phyloP scores from a whole-genome alignment of 768 basidiomycete species.

The Coprinellus aureogranulatus region DNA sequence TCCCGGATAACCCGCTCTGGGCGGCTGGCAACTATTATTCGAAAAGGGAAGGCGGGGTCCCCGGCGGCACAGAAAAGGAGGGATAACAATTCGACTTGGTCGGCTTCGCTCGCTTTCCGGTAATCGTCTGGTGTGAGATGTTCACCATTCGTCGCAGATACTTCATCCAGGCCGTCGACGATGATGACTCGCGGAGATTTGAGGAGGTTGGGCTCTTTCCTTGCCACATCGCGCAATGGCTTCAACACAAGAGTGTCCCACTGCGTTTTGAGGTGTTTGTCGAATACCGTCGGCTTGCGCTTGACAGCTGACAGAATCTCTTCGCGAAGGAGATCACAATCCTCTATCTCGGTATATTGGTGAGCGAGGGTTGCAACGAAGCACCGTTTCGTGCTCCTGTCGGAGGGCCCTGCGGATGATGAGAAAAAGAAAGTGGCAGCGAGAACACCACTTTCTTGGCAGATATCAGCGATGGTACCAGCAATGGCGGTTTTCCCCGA shows the following conservation, averaged over 20 bases:
- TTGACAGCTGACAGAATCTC: too few relatives aligned
- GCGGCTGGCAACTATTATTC: conserved; percentile 3
- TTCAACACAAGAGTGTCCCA: too few relatives aligned
- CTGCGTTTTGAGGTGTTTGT: not conserved
- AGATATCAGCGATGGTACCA: conserved; percentile 6
- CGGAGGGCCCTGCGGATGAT: not conserved
- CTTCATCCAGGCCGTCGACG: too few relatives aligned
- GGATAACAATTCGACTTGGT: not conserved
- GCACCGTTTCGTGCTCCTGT: not conserved
- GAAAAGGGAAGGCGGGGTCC: not conserved
- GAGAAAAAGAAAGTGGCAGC: conserved; percentile 14
- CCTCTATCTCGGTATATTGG: not conserved
- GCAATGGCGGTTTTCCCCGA: conserved; percentile 11
- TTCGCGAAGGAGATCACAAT: too few relatives aligned
- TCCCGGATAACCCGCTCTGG: not conserved
- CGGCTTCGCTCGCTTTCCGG: not conserved
- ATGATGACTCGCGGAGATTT: too few relatives aligned
- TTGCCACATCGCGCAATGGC: too few relatives aligned
- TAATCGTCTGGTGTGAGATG: too few relatives aligned
- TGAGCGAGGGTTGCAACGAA: conserved; percentile 1
- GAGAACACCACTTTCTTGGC: not conserved
- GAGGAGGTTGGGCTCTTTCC: too few relatives aligned
- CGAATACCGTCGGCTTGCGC: too few relatives aligned
- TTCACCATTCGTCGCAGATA: too few relatives aligned
- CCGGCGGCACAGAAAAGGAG: too few relatives aligned